Evolutionary conservation across 176 grass and related monocot genomes (phyloP).

Genomic region (Hsuehochloa calcarea): DNA sequence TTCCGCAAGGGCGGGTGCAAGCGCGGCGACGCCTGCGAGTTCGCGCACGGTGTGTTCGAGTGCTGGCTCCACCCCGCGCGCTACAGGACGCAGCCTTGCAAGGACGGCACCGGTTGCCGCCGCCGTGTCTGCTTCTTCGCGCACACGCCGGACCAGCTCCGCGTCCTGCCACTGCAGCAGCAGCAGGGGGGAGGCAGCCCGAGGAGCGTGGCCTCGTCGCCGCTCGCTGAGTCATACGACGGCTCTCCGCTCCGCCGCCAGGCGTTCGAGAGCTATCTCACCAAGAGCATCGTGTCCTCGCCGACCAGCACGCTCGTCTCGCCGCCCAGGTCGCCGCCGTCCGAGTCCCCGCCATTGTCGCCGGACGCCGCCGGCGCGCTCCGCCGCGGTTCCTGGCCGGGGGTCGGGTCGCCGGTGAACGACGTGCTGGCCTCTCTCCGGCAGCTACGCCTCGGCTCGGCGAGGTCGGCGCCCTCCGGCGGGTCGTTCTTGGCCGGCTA

Average conservation of each 20-base stretch:
- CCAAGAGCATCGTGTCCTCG: constrained; percentile 52
- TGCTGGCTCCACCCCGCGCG: constrained; percentile 88
- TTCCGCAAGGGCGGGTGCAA: constrained; percentile 65
- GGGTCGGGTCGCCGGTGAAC: constrained; percentile 39
- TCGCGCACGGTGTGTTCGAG: constrained; percentile 78
- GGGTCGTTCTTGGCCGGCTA: constrained; percentile 28
- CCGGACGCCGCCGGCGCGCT: constrained; percentile 35
- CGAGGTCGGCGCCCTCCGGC: constrained; percentile 46
- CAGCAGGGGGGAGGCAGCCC: constrained; percentile 26
- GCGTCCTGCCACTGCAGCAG: constrained; percentile 33
- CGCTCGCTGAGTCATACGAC: constrained; percentile 68
- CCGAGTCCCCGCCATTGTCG: constrained; percentile 76
- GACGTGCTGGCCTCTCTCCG: constrained; percentile 58
- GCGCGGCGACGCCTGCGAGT: constrained; percentile 72
- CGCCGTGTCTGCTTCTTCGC: constrained; percentile 96
- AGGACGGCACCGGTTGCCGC: constrained; percentile 65
- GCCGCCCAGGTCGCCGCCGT: constrained; percentile 54
- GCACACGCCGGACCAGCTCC: constrained; percentile 71
- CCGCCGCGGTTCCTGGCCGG: constrained; percentile 46
- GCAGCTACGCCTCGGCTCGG: constrained; percentile 63
- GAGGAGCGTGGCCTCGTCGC: neutral
- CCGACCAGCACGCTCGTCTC: constrained; percentile 80
- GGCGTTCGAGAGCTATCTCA: constrained; percentile 58
- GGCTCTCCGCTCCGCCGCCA: constrained; percentile 71
- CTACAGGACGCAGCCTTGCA: constrained; percentile 88